Base-by-base conservation (phyloP, 2,329 filamentous ascomycete species). In the Stagonosporopsis rhizophila region DNA sequence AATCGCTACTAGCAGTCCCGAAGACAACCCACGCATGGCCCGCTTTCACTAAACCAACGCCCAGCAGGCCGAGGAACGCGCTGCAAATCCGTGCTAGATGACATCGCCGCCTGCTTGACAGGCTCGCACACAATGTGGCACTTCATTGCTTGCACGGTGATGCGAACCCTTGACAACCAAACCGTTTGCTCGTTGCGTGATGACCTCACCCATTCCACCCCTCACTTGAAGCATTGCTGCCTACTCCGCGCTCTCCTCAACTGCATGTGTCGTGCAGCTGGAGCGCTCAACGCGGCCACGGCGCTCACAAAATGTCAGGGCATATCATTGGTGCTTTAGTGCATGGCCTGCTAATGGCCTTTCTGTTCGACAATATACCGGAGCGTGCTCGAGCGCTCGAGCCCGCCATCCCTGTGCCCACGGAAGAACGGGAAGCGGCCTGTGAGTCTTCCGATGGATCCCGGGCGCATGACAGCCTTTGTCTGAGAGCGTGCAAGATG, bases 351-450 rank as follows among this genome's bases (percentile, higher is more conserved):
- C 48, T 47, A 45, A 54, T 57, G 60, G 54, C 64, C 42, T 44
- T 42, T 30, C 52, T 47, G 37, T 37, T 56, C 53, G 48, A 56
- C 15, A 22, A 56, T 58, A 60, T 55, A 41, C 41, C 60, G 52
- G 56, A 51, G 42, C 56, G 44, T 58, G 61, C 59, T 54, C 52
- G 58, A 54, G 56, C 56, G 61, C 59, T 54, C 52, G 58, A 54
- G 56, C 56, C 53, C 55, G 38, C 41, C 46, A 57, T 61, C 61
- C 61, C 52, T 51, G 60, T 59, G 50, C 58, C 50, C 35, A 53
- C 63, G 65, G 66, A 55, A 67, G 54, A 63, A 59, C 63, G 66
- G 66, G 61, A 44, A 27, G 47, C 60, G 59, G 54, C 56, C 56
- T 59, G 56, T 59, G 54, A 48, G 53, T 35, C 53, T 62, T 56